Evolutionary conservation across 1,284 basidiomycete species (phyloP).

Genomic region (Sporisorium scitamineum): DNA sequence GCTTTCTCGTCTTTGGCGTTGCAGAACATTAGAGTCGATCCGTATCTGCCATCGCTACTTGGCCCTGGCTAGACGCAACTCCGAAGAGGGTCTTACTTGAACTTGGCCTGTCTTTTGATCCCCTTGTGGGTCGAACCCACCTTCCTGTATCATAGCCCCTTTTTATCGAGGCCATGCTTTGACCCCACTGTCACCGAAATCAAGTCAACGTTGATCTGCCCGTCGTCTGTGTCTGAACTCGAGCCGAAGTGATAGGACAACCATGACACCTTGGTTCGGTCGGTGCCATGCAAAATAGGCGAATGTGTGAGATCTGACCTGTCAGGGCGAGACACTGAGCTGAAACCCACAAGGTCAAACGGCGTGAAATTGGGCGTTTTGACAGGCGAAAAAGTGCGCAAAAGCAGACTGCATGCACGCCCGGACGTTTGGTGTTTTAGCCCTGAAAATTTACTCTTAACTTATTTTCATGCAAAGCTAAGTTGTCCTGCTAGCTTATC

Average conservation of each 20-base stretch:
- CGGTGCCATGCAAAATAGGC: too few relatives aligned
- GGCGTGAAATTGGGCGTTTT: not conserved
- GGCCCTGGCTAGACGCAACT: not conserved
- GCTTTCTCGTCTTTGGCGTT: not conserved
- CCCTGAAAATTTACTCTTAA: not conserved
- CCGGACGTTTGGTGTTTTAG: not conserved
- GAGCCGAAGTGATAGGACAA: not conserved
- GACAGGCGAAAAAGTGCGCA: not conserved
- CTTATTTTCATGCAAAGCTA: too few relatives aligned
- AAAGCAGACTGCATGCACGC: conserved; percentile 1
- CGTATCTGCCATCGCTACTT: not conserved
- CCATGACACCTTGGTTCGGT: too few relatives aligned
- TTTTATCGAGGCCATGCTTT: not conserved
- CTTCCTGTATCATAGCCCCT: not conserved
- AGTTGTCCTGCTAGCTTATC: not conserved
- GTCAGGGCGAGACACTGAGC: not conserved
- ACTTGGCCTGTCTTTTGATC: too few relatives aligned
- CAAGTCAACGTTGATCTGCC: not conserved
- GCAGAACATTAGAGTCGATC: not conserved
- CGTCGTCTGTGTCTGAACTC: not conserved
- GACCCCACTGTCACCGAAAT: not conserved
- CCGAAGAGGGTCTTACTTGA: not conserved
- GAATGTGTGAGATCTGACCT: not conserved
- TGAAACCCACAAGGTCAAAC: not conserved
- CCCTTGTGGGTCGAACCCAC: not conserved